phyloP scores from a whole-genome alignment of 805 yeast genomes.

The Saturnispora mendoncae region DNA sequence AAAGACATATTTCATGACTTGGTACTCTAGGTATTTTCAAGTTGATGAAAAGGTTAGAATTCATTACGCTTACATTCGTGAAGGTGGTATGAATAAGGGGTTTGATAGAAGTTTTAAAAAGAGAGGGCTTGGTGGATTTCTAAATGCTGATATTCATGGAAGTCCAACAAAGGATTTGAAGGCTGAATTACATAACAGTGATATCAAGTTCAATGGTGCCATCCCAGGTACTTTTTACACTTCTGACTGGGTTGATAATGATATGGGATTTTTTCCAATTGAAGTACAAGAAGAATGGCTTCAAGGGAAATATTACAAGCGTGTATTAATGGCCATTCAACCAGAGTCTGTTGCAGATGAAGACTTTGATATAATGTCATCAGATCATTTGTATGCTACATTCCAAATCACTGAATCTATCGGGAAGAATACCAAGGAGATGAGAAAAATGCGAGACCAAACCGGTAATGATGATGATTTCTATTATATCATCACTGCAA shows the following conservation, averaged over 20 bases:
- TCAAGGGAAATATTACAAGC: constrained; percentile 40
- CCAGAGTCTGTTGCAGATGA: constrained; percentile 59
- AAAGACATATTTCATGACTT: constrained; percentile 63
- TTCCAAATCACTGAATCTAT: constrained; percentile 47
- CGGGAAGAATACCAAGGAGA: constrained; percentile 33
- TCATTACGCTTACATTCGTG: constrained; percentile 60
- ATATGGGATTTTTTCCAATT: constrained; percentile 57
- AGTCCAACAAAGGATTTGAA: constrained; percentile 10
- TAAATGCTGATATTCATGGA: constrained; percentile 9
- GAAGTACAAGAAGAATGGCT: constrained; percentile 60
- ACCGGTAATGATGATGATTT: constrained; percentile 37
- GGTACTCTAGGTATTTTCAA: constrained; percentile 67
- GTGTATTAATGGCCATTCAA: constrained; percentile 62
- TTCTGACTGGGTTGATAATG: constrained; percentile 60
- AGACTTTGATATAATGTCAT: constrained; percentile 46
- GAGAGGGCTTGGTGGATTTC: constrained; percentile 17
- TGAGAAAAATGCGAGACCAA: constrained; percentile 27
- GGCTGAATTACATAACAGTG: constrained; percentile 16
- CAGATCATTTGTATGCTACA: constrained; percentile 35
- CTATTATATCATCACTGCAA: constrained; percentile 53
- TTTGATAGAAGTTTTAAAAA: constrained; percentile 29
- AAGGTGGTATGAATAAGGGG: constrained; percentile 47
- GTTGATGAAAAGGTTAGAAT: constrained; percentile 53
- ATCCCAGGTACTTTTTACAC: constrained; percentile 42
- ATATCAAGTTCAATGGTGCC: constrained; percentile 20